Conservation (phyloP, 2,329 filamentous ascomycete genomes). For the Paraconiothyrium sp. region DNA sequence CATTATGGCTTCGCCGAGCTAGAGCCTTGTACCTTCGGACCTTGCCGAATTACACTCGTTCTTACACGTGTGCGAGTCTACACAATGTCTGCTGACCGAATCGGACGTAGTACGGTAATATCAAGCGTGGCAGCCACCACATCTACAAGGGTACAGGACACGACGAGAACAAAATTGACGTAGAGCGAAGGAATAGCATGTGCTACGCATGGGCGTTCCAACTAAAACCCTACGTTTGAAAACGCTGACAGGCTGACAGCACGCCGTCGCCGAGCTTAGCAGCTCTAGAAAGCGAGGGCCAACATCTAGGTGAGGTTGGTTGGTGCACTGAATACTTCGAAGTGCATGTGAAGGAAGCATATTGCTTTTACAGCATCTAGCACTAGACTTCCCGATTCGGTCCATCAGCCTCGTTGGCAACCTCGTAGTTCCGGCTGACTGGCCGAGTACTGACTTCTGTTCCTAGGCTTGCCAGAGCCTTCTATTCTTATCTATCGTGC, state of each 20-base stretch:
- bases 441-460: background rate
- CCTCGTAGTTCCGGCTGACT: background rate
- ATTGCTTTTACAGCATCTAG: constrained; percentile 1
- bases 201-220: background rate
- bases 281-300: too few species aligned
- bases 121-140: constrained; percentile 11
- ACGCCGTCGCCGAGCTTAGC: background rate
- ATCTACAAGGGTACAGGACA: constrained; percentile 3
- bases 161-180: background rate
- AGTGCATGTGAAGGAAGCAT: background rate
- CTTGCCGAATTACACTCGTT: background rate
- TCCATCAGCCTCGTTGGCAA: background rate
- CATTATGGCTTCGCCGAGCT: background rate
- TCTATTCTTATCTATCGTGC: background rate
- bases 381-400: background rate
- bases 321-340: background rate
- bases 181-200: background rate
- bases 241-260: constrained; percentile 2
- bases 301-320: background rate
- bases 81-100: too few species aligned
- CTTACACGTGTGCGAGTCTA: too few species aligned
- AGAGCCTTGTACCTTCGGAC: background rate
- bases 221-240: background rate
- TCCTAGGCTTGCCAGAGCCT: background rate
- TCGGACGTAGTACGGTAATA: constrained; percentile 3